Evolutionary conservation across 306 rosid species (phyloP).

Genomic region (Acacia crassicarpa): DNA sequence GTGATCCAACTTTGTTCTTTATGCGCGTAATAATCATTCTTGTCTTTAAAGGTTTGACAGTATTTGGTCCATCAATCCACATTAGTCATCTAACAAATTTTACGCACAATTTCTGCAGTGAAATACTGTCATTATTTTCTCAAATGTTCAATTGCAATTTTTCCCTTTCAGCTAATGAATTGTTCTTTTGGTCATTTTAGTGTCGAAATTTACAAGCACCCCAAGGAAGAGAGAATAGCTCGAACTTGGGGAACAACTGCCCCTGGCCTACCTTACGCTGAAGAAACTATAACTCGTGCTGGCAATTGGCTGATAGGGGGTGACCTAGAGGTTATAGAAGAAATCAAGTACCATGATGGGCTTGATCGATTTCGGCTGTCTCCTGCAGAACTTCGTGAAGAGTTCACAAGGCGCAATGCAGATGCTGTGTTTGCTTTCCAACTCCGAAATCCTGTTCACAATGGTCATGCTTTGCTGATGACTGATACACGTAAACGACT

Average conservation of each 20-base stretch:
- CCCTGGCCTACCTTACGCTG: conserved; percentile 88
- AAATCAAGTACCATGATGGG: conserved; percentile 81
- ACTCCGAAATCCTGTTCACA: conserved; percentile 95
- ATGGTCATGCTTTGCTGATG: conserved; percentile 87
- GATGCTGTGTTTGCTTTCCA: conserved; percentile 98
- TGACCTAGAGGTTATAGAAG: conserved; percentile 90
- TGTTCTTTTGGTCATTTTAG: conserved; percentile 45
- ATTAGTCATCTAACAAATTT: neutral
- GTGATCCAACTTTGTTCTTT: neutral
- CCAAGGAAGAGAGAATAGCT: conserved; percentile 88
- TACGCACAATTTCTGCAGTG: neutral
- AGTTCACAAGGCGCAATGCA: conserved; percentile 80
- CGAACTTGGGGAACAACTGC: conserved; percentile 96
- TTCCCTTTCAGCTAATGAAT: conserved; percentile 13
- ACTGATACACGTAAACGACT: conserved; percentile 94
- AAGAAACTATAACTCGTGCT: conserved; percentile 70
- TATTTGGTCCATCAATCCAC: neutral
- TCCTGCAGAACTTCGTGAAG: conserved; percentile 84
- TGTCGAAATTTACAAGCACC: conserved; percentile 93
- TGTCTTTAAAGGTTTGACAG: neutral
- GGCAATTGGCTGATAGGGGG: conserved; percentile 99
- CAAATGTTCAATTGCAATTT: neutral
- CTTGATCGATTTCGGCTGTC: conserved; percentile 89
- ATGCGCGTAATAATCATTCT: neutral
- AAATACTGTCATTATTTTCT: neutral